Evolutionary conservation across 371 early-diverging fungal genomes (phyloP), one percentile per base, ranked within the genome.

Genomic region (Mucor ambiguus): DNA sequence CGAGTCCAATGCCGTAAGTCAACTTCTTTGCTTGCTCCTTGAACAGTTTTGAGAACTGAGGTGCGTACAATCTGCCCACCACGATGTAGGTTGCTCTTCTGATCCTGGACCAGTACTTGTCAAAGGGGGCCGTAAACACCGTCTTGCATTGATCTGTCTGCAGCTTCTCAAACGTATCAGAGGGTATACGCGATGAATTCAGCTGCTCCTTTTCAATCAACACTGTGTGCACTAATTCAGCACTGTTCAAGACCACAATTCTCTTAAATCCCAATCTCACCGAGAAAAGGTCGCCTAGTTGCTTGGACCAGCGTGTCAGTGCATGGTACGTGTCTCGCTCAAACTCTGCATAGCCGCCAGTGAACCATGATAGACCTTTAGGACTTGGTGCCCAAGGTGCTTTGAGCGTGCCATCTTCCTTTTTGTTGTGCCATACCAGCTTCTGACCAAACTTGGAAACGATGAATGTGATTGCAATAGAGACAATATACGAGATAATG

Each of bases 61-160:
- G 43, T 2, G 57, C 20, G 14, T 58, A 54, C 8, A 29, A 16
- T 16, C 62, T 49, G 24, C 70, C 65, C 10, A 79, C 44, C 8
- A 70, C 74, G 12, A 58, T 57, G 44, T 68, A 49, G 18, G 78
- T 69, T 10, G 71, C 70, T 43, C 77, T 72, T 33, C 82, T 71
- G 9, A 82, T 57, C n/a, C 78, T 67, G 18, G 63, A 32, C 80
- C 82, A 82, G 32, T 76, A 75, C 7, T 60, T 35, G 1, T 67
- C 49, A 58, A 82, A 82, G 7, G 71, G 62, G 12, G 75, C 71
- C 2, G 78, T 38, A 63, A 70, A 79, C 2, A 82, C 72, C 0
- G 80, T 76, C 57, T 78, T 76, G 56, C 71, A 75, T 65, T 66
- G 60, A 52, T 79, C 80, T 16, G 76, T 73, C 63, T 80, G 60